Evolutionary conservation across 192 early-diverging fungal species (phyloP), one percentile per base, ranked within the genome.

Genomic region (Oehlia diaphana): DNA sequence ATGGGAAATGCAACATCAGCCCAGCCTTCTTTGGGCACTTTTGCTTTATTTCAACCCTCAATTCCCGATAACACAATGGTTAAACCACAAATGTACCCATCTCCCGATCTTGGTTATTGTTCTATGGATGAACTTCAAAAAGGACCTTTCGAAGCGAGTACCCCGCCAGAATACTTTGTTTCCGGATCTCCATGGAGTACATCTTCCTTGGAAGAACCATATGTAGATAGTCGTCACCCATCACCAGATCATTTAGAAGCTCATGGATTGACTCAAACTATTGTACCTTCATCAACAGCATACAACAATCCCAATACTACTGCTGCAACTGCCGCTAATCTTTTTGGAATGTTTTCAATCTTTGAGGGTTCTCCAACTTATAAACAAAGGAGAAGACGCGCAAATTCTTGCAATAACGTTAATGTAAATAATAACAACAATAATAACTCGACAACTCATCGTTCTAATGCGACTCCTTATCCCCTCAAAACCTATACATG

Each of bases 361-460:
- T 91, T 92, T 80, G 92, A 92, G 49, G 90, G 90, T 10, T 90
- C 91, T 3, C 91, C 91, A 53, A 91, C 89, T 8, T 93, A 92
- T 84, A 93, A 93, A 80, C 92, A 93, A 82, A 86, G 92, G 50
- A 84, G 91, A 37, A 84, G 91, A 72, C 84, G 89, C 28, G 89
- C 89, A 39, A 84, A 83, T 47, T 90, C 89, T 0, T 72, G 80
- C 62, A 73, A 81, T 23, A 81, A 76, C 23, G 81, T 84, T 21
- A 63, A 82, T 28, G 82, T 80, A 8, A 66, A 77, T 31, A 73
- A 73, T 28, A 72, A 72, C 47, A 73, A 31, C 13, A 47, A 47
- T 44, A 63, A 37, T 21, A 77, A 77, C 53, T 78, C 65, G 0
- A 26, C 67, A 16, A 68, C 67, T 9, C 80, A 80, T 14, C 77